Evolutionary conservation across 1,284 basidiomycete species (phyloP).

Genomic region (Rugosomyces carneus): DNA sequence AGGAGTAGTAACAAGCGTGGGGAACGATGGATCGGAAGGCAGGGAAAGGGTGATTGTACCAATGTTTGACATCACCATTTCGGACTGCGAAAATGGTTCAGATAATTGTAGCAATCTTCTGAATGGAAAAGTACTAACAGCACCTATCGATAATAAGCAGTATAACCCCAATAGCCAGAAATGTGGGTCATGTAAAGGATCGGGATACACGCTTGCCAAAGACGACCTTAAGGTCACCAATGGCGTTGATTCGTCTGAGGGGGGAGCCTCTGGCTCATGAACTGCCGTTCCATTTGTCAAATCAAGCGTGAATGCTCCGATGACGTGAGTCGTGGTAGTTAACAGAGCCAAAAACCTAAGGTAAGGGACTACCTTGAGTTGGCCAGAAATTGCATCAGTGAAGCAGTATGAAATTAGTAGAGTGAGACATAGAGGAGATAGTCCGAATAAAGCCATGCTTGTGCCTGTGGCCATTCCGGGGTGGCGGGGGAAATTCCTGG

Average conservation of each 20-base stretch:
- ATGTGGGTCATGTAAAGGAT: constrained; percentile 40
- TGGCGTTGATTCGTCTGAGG: constrained; percentile 36
- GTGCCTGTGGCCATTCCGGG: constrained; percentile 61
- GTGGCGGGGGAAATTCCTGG: constrained; percentile 57
- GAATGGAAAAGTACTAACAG: constrained; percentile 40
- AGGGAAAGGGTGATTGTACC: constrained; percentile 67
- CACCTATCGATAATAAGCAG: constrained; percentile 50
- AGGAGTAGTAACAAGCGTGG: constrained; percentile 17
- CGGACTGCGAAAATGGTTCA: constrained; percentile 40
- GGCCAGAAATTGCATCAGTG: constrained; percentile 36
- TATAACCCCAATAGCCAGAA: constrained; percentile 53
- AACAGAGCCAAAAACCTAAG: constrained; percentile 51
- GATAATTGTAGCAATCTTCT: background rate
- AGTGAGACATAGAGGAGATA: constrained; percentile 72
- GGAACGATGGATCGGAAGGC: constrained; percentile 18
- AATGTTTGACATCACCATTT: constrained; percentile 78
- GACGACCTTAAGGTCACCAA: constrained; percentile 29
- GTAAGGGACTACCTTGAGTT: constrained; percentile 50
- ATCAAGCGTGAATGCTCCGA: constrained; percentile 45
- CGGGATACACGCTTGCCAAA: constrained; percentile 2
- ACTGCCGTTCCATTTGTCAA: constrained; percentile 13
- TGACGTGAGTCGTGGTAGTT: constrained; percentile 45
- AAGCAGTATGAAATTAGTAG: constrained; percentile 56
- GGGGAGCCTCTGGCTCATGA: constrained; percentile 1
- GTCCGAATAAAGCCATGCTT: constrained; percentile 66